These are phyloP conservation scores for Calonectria leucothoes DNA, from an alignment of 2,329 filamentous ascomycete genomes.

Conservation along the genomic window DNA sequence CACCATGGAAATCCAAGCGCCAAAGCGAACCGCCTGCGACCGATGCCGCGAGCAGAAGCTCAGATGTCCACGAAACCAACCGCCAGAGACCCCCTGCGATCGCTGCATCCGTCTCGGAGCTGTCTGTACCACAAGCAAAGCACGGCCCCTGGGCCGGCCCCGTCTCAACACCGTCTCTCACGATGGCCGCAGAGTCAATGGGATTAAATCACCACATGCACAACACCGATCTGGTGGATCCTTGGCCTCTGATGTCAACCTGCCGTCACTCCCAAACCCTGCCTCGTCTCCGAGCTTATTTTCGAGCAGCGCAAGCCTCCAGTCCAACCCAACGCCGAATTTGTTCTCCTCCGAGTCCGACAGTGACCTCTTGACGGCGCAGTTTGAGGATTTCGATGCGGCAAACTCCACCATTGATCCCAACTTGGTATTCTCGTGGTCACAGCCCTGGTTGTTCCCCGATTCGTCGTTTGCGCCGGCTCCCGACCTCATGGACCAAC, in stretches of 20 bases:
- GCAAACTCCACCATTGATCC: neutral
- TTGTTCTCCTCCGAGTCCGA: neutral
- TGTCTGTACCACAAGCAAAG: neutral
- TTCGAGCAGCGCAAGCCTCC: neutral
- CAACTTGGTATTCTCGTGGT: neutral
- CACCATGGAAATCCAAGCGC: constrained; percentile 2
- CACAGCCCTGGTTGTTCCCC: neutral
- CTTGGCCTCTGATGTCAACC: neutral
- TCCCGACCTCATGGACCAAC: neutral
- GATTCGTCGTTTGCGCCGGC: neutral
- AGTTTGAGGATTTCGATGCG: neutral
- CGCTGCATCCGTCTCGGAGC: neutral
- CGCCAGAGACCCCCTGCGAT: neutral
- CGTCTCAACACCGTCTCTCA: neutral
- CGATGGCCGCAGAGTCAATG: neutral
- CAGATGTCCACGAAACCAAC: neutral
- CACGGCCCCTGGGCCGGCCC: neutral
- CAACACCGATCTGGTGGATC: neutral
- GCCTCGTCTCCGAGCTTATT: neutral
- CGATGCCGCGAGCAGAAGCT: constrained; percentile 5
- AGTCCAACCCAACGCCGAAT: neutral
- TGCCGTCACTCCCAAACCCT: neutral
- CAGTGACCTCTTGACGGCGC: neutral
- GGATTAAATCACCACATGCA: neutral
- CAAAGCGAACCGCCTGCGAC: constrained; percentile 1